Conservation (phyloP, 257 asterid genomes). For the Nicotiana otophora region DNA sequence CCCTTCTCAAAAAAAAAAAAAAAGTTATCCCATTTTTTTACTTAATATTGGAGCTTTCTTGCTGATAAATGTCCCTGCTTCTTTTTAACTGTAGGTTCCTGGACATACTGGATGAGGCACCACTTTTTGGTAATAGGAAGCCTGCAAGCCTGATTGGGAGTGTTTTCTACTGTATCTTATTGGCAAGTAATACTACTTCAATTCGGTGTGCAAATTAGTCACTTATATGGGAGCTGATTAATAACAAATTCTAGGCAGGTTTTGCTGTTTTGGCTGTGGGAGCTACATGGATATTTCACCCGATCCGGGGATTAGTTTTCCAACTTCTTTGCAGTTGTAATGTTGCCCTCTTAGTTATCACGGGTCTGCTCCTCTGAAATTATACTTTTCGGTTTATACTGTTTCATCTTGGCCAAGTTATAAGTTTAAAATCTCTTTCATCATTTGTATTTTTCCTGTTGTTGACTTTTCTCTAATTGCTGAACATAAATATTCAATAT, state of each 20-base stretch:
- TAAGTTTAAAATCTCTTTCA: neutral
- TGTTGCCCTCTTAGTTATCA: constrained; percentile 62
- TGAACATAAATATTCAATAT: neutral
- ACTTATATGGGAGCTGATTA: constrained; percentile 28
- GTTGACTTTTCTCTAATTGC: neutral
- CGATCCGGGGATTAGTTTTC: constrained; percentile 40
- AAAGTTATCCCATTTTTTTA: neutral
- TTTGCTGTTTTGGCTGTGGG: constrained; percentile 86
- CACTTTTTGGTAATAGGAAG: constrained; percentile 85
- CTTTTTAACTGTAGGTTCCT: constrained; percentile 59
- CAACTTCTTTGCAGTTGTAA: constrained; percentile 81
- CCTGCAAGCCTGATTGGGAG: constrained; percentile 71
- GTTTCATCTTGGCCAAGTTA: constrained; percentile 9
- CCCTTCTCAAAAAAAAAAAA: too few relatives aligned
- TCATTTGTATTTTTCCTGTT: neutral
- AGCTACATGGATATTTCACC: constrained; percentile 62
- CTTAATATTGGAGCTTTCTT: neutral
- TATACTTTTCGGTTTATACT: constrained; percentile 10
- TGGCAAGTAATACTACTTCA: constrained; percentile 56
- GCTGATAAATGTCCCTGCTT: neutral
- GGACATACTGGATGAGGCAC: constrained; percentile 88
- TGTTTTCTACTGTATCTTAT: constrained; percentile 61
- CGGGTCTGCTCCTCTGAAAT: constrained; percentile 40
- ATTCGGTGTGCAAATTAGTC: neutral
- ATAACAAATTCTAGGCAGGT: constrained; percentile 72